Evolutionary conservation across 805 yeast genomes (phyloP), one percentile per base, ranked within the genome.

Genomic region (Wickerhamomyces silvicola): DNA sequence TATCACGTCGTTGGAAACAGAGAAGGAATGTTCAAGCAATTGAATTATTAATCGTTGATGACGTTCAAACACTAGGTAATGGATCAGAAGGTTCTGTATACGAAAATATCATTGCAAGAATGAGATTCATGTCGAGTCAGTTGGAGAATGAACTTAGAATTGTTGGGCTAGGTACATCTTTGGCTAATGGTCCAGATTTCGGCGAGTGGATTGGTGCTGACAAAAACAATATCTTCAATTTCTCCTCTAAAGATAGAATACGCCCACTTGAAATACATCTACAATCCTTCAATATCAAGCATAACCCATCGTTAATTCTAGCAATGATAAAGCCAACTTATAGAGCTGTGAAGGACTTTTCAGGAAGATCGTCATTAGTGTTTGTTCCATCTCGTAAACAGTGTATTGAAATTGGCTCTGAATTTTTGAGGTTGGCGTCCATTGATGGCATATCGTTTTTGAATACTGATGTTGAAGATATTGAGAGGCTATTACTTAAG

Each of bases 131-230:
- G 53, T 62, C 78, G 0, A 65, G 72, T 2, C 92, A 84, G 42
- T 50, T 79, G n/a, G 81, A 78, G 21, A 62, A 58, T 3, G 51
- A 62, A 1, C 42, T 74, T 6, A 60, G 97, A 41, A 54, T 87
- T 17, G 71, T 90, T n/a, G 88, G 75, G 0, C 59, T 90, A 16
- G 66, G 83, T 1, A 66, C 75, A 1, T 75, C 94, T 2, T 53
- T 90, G 24, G 75, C 92, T 0, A 82, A 79, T 48, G 83, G 81
- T 4, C 66, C 74, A 31, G 95, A 85, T 42, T 57, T 88, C 36
- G 90, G 83, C 2, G 84, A 80, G 33, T 92, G 97, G 96, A 56
- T 92, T 18, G 94, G 92, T 2, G 78, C 81, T 17, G 45, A 68
- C 1, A 79, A 75, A 45, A 60, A 56, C 14, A 65, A 75, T 30